Evolutionary conservation across 495 filamentous ascomycete genomes (phyloP), one percentile per base, ranked within the genome.

Genomic region (Aspergillus funiculosus): DNA sequence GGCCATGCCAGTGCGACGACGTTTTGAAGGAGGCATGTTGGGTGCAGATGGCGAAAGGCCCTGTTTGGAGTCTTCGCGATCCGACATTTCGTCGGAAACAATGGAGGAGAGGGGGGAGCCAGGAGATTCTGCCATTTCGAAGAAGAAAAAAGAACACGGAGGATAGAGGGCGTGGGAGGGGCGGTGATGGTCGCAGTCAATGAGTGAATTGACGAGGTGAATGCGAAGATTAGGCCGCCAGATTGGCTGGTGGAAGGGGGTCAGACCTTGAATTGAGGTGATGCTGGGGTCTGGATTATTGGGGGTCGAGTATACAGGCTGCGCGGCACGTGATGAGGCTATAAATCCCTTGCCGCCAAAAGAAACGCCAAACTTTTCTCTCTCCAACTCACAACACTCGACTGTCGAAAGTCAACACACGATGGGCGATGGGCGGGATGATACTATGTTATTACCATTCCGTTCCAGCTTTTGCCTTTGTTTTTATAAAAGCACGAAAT

Each of bases 21-120:
- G 71, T 47, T 78, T 78, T 11, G 72, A 69, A 9, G 74, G 72
- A 21, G 72, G 74, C 63, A 77, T 63, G 50, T 64, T 70, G 14
- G 67, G 51, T 27, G 56, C 53, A 39, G 69, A 61, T 14, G 69
- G 64, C 1, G 70, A 72, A 58, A 64, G 56, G 53, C 63, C 68
- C 21, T 62, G 64, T 58, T 72, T 74, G 45, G 67, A 47, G 28
- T 75, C 72, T 48, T 78, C 74, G 54, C 60, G 66, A 37, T 70
- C 67, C 36, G 65, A 72, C 47, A 73, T 63, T 8, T 75, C 71
- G 38, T 68, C 70, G 39, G 69, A 69, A 39, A 61, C 71, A 39
- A 75, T 63, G 14, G 73, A 76, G 38, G 74, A 77, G 50, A 77
- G 64, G 19, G 74, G 70, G 24, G 74, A 75, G 32, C 62, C 69